Evolutionary conservation across 148 eudicot species (phyloP).

Genomic region (Fagopyrum tataricum): DNA sequence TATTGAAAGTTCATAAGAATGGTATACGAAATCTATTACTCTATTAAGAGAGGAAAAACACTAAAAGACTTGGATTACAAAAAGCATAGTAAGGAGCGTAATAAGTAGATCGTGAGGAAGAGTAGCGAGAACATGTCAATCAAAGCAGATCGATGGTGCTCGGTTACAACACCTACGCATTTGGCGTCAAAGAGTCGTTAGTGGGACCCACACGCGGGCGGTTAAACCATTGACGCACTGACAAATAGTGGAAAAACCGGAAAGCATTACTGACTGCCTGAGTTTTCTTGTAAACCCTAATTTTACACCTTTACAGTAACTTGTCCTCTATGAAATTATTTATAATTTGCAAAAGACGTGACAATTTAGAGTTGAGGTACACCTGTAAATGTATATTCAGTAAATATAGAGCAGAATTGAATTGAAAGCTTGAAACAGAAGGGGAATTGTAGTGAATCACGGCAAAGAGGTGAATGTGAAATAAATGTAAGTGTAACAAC

Average conservation of each 20-base stretch:
- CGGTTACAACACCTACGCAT: no score
- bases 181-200: no score
- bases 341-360: neutral
- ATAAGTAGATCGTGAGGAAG: no score
- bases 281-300: neutral
- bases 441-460: slow-evolving; percentile 4
- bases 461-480: neutral
- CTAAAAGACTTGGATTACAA: no score
- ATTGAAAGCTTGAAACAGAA: neutral
- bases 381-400: neutral
- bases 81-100: no score
- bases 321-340: neutral
- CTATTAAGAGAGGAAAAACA: no score
- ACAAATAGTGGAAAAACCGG: neutral
- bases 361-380: neutral
- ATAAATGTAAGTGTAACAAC: neutral
- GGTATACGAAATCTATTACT: no score
- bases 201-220: no score
- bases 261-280: neutral
- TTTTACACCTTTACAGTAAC: neutral
- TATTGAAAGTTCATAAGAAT: no score
- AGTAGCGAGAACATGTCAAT: no score
- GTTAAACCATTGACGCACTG: neutral
- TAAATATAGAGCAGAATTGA: neutral
- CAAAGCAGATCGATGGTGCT: no score